A percentile compares a stretch with the other conserved stretches of the same genome.
These are phyloP conservation scores for Trifolium subterraneum DNA, from an alignment of 306 rosid genomes.

Conservation along the genomic window DNA sequence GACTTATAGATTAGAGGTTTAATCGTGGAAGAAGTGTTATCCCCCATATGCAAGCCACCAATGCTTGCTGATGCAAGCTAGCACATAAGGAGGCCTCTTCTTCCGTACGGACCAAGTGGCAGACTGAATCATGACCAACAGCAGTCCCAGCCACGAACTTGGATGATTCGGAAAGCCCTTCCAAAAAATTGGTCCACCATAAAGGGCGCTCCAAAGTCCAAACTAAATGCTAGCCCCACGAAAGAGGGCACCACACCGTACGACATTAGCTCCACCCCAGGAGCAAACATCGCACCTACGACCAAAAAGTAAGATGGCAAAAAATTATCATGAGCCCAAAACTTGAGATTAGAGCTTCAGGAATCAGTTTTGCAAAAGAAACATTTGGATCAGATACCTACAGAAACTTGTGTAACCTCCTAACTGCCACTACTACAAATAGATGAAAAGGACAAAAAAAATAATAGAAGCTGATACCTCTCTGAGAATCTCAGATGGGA, in stretches of 20 bases:
- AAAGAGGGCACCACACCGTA: constrained; percentile 99
- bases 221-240: constrained; percentile 89
- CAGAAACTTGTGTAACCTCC: constrained; percentile 49
- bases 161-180: constrained; percentile 98
- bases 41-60: constrained; percentile 93
- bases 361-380: constrained; percentile 70
- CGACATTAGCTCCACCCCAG: constrained; percentile 99
- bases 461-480: constrained; percentile 68
- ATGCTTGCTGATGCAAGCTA: constrained; percentile 93
- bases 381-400: constrained; percentile 53
- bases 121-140: constrained; percentile 97
- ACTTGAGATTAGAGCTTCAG: constrained; percentile 78
- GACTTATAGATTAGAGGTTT: constrained; percentile 59
- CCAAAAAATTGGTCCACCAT: constrained; percentile 88
- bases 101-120: constrained; percentile 92
- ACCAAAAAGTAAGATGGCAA: constrained; percentile 88
- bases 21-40: constrained; percentile 93
- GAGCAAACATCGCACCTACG: constrained; percentile 99
- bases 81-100: constrained; percentile 99
- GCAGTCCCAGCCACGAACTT: constrained; percentile 95
- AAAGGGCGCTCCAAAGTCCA: constrained; percentile 87
- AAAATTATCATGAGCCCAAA: constrained; percentile 77
- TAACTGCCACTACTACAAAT: constrained; percentile 44
- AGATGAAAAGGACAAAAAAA: constrained; percentile 22
- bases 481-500: constrained; percentile 93